Evolutionary conservation across 2,329 filamentous ascomycete species (phyloP).

Genomic region (Tolypocladium pustulatum): DNA sequence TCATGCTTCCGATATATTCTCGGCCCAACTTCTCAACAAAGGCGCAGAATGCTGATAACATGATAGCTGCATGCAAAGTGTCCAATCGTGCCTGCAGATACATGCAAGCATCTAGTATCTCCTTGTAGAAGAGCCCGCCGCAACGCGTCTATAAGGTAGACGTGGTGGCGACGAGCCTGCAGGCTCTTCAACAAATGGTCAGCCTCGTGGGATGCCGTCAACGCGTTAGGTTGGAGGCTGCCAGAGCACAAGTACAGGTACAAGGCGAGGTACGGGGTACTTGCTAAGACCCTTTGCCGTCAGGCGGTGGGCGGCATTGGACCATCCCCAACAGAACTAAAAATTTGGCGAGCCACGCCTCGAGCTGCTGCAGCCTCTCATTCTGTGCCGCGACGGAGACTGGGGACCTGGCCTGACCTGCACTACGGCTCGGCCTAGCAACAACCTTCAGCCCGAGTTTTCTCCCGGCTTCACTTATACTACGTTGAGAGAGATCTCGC

Average conservation of each 20-base stretch:
- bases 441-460: slow-evolving; percentile 10
- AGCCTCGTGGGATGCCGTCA: background rate
- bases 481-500: slow-evolving; percentile 15
- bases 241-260: background rate
- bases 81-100: background rate
- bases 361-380: background rate
- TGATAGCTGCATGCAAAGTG: background rate
- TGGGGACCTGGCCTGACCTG: slow-evolving; percentile 2
- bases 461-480: slow-evolving; percentile 19
- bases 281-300: background rate
- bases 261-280: background rate
- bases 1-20: background rate
- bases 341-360: slow-evolving; percentile 13
- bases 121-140: background rate
- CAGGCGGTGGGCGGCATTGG: slow-evolving; percentile 6
- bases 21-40: background rate
- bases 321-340: slow-evolving; percentile 33
- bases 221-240: background rate
- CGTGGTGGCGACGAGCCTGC: background rate
- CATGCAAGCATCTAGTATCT: background rate
- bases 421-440: slow-evolving; percentile 5
- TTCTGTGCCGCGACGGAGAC: slow-evolving; percentile 11
- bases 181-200: background rate
- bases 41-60: background rate
- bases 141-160: background rate